Evolutionary conservation across 768 basidiomycete species (phyloP).

Genomic region (Termitomyces sp.): DNA sequence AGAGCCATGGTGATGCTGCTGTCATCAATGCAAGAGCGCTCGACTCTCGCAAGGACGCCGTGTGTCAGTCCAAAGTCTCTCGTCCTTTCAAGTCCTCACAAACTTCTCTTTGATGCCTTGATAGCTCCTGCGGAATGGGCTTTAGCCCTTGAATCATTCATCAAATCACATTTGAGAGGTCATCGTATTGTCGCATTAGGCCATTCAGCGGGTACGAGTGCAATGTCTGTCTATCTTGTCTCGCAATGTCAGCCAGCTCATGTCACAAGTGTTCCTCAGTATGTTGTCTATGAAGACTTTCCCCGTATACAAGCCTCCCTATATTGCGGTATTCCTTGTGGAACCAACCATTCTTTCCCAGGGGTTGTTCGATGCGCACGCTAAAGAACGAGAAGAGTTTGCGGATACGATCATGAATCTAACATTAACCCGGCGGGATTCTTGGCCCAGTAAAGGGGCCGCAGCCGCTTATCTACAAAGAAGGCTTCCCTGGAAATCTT

Average conservation of each 20-base stretch:
- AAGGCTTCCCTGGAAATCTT: constrained; percentile 24
- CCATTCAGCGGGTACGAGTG: constrained; percentile 27
- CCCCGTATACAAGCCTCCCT: constrained; percentile 13
- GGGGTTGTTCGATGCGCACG: constrained; percentile 18
- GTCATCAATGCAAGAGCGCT: constrained; percentile 25
- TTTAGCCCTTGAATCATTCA: constrained; percentile 10
- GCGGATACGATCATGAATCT: constrained; percentile 14
- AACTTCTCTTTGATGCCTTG: background rate
- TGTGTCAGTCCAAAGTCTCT: constrained; percentile 14
- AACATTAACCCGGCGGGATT: constrained; percentile 19
- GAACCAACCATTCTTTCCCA: constrained; percentile 27
- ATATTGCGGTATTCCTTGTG: constrained; percentile 23
- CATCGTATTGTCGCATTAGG: constrained; percentile 25
- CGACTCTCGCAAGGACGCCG: constrained; percentile 15
- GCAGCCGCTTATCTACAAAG: constrained; percentile 20
- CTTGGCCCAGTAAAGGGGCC: constrained; percentile 22
- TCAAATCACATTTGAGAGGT: constrained; percentile 13
- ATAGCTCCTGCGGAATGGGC: constrained; percentile 23
- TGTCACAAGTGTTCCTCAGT: constrained; percentile 5
- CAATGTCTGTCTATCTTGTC: constrained; percentile 20
- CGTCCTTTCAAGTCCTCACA: background rate
- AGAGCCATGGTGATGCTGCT: constrained; percentile 32
- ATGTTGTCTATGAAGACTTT: constrained; percentile 15
- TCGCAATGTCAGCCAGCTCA: background rate
- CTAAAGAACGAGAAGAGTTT: constrained; percentile 12